A percentile compares a stretch with the other conserved stretches of the same genome.
phyloP scores from a whole-genome alignment of 768 basidiomycete genomes.

The Lactarius indigo region DNA sequence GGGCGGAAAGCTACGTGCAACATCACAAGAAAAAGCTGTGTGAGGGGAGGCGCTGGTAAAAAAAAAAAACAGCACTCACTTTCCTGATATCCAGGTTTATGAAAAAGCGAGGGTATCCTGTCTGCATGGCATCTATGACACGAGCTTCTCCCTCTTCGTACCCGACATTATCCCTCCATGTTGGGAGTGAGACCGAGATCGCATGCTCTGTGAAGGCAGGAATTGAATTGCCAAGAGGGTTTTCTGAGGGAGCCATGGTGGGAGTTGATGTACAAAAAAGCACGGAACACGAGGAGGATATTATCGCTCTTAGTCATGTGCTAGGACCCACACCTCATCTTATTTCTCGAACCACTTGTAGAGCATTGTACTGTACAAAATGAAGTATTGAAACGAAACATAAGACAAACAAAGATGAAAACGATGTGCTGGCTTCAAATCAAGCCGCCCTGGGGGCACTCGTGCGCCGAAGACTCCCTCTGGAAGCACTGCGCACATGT shows the following conservation, averaged over 20 bases:
- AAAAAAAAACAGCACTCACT: conserved; percentile 42
- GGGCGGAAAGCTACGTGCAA: conserved; percentile 59
- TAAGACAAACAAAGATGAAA: background rate
- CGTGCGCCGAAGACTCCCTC: conserved; percentile 15
- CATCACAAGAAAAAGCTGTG: background rate
- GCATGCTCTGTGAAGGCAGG: conserved; percentile 79
- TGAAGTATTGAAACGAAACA: background rate
- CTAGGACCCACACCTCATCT: background rate
- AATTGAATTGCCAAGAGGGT: conserved; percentile 47
- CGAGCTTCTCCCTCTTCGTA: conserved; percentile 89
- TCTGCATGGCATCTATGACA: conserved; percentile 74
- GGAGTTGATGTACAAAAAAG: background rate
- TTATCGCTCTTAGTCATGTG: background rate
- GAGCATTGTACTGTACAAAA: conserved; percentile 7
- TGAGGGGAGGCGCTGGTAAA: background rate
- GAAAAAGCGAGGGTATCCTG: conserved; percentile 94
- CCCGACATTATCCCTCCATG: conserved; percentile 85
- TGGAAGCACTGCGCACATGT: conserved; percentile 19
- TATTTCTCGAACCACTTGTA: background rate
- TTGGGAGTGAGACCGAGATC: conserved; percentile 92
- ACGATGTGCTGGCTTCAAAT: background rate
- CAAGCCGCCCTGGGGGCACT: conserved; percentile 1
- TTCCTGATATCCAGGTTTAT: conserved; percentile 82
- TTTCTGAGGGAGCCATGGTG: conserved; percentile 16
- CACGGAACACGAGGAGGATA: background rate